These are phyloP conservation scores for Pyricularia pennisetigena DNA, from an alignment of 2,329 filamentous ascomycete genomes.

Conservation along the genomic window DNA sequence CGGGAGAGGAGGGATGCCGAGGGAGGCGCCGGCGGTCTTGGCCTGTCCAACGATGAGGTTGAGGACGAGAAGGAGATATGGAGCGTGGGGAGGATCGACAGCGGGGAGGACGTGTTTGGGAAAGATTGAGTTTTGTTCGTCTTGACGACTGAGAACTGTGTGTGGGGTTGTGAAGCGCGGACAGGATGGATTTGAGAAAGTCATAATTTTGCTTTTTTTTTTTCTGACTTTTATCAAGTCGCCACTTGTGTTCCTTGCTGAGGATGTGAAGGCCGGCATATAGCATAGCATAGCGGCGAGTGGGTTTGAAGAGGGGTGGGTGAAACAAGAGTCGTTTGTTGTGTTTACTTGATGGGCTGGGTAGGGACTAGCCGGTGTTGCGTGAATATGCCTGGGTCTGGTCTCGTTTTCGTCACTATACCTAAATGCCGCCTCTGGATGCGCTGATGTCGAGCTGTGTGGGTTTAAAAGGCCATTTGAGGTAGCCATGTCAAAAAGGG, in stretches of 20 bases:
- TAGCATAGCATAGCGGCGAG: not conserved
- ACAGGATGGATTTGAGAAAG: not conserved
- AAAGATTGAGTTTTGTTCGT: constrained; percentile 18
- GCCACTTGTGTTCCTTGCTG: not conserved
- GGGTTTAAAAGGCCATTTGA: not conserved
- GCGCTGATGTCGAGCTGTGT: not conserved
- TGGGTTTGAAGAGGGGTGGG: not conserved
- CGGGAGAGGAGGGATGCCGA: constrained; percentile 86
- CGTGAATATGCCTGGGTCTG: not conserved
- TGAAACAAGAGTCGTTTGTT: not conserved
- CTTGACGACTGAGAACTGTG: not conserved
- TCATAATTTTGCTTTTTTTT: not conserved
- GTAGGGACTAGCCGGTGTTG: not conserved
- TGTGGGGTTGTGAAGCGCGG: not conserved
- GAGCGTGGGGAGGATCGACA: constrained; percentile 86
- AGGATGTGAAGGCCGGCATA: not conserved
- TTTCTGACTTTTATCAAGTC: not conserved
- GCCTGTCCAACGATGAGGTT: constrained; percentile 78
- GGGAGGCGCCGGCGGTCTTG: constrained; percentile 76
- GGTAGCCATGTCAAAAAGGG: not conserved
- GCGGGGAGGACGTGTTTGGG: constrained; percentile 50
- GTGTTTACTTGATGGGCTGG: not conserved
- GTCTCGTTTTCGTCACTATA: not conserved
- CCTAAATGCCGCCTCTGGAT: not conserved
- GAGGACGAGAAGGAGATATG: constrained; percentile 95